These are phyloP conservation scores for Chaetomidium leptoderma DNA, from an alignment of 495 filamentous ascomycete species.

Conservation along the genomic window DNA sequence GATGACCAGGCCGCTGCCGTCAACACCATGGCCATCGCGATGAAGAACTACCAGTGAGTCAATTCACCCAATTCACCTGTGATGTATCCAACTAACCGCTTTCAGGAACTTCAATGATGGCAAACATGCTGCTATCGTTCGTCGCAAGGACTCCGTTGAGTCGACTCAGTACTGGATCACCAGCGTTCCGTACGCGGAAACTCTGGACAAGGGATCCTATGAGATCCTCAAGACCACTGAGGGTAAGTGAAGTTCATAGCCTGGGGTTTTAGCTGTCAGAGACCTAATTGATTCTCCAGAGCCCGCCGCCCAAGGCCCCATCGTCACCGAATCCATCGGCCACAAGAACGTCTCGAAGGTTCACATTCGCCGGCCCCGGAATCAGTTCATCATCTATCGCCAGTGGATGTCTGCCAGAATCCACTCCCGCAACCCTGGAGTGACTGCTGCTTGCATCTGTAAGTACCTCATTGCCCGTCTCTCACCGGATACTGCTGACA, in stretches of 20 bases:
- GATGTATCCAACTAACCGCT: not conserved
- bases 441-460: conserved; percentile 19
- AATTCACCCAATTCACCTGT: not conserved
- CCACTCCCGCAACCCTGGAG: conserved; percentile 7
- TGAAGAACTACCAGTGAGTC: conserved; percentile 11
- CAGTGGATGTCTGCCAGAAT: conserved; percentile 15
- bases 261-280: not conserved
- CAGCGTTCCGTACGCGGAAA: no score
- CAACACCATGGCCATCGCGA: not conserved
- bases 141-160: not conserved
- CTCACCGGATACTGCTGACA: not conserved
- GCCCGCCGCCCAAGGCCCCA: not conserved
- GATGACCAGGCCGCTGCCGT: conserved; percentile 5
- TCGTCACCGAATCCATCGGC: not conserved
- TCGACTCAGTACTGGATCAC: conserved; percentile 1
- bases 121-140: conserved; percentile 9
- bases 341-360: not conserved
- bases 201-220: not conserved
- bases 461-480: not conserved
- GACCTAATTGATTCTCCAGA: not conserved
- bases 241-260: not conserved
- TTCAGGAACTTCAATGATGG: conserved; percentile 9
- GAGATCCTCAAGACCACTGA: not conserved
- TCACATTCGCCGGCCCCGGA: conserved; percentile 5
- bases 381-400: conserved; percentile 22